phyloP scores from a whole-genome alignment of 192 early-diverging fungal species.

The Coemansia sp. region DNA sequence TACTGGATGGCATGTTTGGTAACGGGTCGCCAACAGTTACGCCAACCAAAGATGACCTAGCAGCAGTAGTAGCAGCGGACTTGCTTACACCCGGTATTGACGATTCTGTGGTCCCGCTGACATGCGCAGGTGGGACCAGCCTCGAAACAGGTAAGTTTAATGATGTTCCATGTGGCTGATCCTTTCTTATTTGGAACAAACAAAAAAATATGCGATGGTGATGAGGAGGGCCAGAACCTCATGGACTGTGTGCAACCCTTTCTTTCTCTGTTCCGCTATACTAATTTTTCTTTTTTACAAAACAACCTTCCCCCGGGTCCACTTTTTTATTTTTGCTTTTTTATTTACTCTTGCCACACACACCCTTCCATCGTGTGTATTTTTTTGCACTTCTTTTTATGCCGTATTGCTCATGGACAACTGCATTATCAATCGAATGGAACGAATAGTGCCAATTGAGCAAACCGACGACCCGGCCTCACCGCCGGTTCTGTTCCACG shows the following conservation, averaged over 20 bases:
- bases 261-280: background rate
- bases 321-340: background rate
- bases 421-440: conserved; percentile 22
- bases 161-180: background rate
- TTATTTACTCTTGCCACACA: background rate
- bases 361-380: background rate
- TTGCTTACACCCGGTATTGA: conserved; percentile 10
- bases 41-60: conserved; percentile 29
- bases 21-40: conserved; percentile 8
- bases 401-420: conserved; percentile 33
- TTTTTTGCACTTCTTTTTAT: conserved; percentile 15
- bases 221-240: background rate
- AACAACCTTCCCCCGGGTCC: too few relatives aligned
- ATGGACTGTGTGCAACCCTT: background rate
- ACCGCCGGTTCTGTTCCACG: background rate
- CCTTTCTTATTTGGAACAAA: background rate
- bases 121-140: background rate
- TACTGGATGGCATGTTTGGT: conserved; percentile 44
- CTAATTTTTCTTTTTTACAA: conserved; percentile 1
- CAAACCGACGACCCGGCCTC: background rate
- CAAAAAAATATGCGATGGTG: too few relatives aligned
- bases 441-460: conserved; percentile 24
- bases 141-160: background rate
- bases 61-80: conserved; percentile 25
- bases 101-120: conserved; percentile 4